Evolutionary conservation across 2,329 filamentous ascomycete genomes (phyloP).

Genomic region (Rhinocladiella mackenziei): DNA sequence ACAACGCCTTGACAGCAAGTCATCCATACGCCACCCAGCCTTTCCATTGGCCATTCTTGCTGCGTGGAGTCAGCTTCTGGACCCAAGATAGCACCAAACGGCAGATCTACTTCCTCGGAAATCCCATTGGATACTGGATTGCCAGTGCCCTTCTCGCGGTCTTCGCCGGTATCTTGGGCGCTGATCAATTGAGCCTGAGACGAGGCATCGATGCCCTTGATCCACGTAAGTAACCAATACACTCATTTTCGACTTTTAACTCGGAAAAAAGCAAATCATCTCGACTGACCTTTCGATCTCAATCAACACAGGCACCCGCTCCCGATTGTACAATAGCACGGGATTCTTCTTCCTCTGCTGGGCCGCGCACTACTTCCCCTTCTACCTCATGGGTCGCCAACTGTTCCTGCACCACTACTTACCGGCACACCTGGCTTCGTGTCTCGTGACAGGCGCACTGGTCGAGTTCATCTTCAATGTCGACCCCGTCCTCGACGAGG

Average conservation of each 20-base stretch:
- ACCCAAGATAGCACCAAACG: conserved; percentile 90
- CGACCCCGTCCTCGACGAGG: conserved; percentile 59
- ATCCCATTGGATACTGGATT: conserved; percentile 96
- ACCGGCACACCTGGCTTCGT: conserved; percentile 86
- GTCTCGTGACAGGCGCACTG: conserved; percentile 82
- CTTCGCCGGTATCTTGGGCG: conserved; percentile 83
- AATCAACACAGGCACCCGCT: conserved; percentile 74
- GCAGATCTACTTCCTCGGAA: conserved; percentile 98
- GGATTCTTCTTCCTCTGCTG: conserved; percentile 99
- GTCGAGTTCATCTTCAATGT: conserved; percentile 95
- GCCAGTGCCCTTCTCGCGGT: conserved; percentile 88
- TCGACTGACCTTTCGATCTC: conserved; percentile 32
- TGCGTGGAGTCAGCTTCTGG: conserved; percentile 98
- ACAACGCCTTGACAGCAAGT: conserved; percentile 94
- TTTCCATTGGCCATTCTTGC: conserved; percentile 95
- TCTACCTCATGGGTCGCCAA: conserved; percentile 97
- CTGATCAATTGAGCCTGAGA: conserved; percentile 88
- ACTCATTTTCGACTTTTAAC: neutral
- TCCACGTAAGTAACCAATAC: conserved; percentile 64
- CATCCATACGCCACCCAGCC: conserved; percentile 94
- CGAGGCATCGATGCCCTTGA: conserved; percentile 92
- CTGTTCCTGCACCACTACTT: conserved; percentile 98
- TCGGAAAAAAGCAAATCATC: conserved; percentile 6
- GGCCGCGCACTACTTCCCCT: conserved; percentile 95
- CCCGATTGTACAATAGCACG: conserved; percentile 94